phyloP scores from a whole-genome alignment of 1,284 basidiomycete genomes.

The Irpex sp. region DNA sequence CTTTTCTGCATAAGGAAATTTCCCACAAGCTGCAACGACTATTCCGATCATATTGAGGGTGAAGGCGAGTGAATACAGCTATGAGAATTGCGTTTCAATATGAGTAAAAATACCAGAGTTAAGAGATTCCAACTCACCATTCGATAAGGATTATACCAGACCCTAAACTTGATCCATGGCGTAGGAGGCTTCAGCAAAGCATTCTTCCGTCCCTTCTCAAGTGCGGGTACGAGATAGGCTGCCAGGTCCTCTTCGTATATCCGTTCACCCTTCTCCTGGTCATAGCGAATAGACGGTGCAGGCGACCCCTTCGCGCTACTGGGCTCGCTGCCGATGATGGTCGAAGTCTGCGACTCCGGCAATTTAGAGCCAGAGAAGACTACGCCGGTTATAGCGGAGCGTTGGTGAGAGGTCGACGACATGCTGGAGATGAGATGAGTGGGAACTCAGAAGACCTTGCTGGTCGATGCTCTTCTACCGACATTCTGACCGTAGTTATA shows the following conservation, averaged over 20 bases:
- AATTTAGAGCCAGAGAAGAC: conserved; percentile 2
- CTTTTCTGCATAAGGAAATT: conserved; percentile 10
- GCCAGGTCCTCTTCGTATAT: not conserved
- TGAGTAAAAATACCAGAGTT: not conserved
- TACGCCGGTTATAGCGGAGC: not conserved
- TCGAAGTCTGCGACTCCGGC: not conserved
- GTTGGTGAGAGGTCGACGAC: not conserved
- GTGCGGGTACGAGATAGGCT: conserved; percentile 3
- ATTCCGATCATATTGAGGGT: conserved; percentile 13
- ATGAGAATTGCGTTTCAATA: not conserved
- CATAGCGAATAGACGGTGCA: not conserved
- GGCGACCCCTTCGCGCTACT: not conserved
- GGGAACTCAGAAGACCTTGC: not conserved
- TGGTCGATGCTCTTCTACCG: not conserved
- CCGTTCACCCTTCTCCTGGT: conserved; percentile 6
- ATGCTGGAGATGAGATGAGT: not conserved
- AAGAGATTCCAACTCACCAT: conserved; percentile 1
- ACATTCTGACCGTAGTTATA: not conserved
- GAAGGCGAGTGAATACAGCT: conserved; percentile 9
- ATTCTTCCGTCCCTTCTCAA: conserved; percentile 6
- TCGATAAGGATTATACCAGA: conserved; percentile 8
- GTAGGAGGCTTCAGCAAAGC: conserved; percentile 1
- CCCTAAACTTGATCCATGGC: conserved; percentile 2
- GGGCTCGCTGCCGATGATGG: not conserved
- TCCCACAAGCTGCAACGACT: conserved; percentile 4